phyloP scores from a whole-genome alignment of 495 filamentous ascomycete genomes.

The Xylaria grammica region DNA sequence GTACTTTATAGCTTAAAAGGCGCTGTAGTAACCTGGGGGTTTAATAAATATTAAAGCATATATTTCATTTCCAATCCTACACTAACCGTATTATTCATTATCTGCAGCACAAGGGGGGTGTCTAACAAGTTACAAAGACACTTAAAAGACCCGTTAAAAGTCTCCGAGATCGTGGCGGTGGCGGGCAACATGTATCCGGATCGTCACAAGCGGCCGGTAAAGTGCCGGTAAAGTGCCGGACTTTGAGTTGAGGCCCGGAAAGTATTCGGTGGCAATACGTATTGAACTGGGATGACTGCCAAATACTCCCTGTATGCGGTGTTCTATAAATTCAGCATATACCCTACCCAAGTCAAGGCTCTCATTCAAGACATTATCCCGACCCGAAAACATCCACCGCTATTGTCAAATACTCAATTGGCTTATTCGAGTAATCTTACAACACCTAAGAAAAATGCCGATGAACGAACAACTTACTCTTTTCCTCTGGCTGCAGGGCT shows the following conservation, averaged over 20 bases:
- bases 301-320: no score
- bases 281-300: neutral
- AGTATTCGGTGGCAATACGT: neutral
- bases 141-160: neutral
- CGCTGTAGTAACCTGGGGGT: no score
- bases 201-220: no score
- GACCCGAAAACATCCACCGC: neutral
- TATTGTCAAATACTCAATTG: neutral
- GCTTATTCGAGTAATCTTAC: neutral
- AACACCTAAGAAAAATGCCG: neutral
- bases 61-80: no score
- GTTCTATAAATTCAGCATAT: neutral
- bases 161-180: neutral
- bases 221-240: neutral
- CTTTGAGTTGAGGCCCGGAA: neutral
- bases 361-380: neutral
- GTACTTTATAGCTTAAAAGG: no score
- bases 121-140: no score
- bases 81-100: no score
- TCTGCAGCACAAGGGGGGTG: no score
- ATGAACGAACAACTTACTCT: neutral
- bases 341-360: neutral
- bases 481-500: constrained; percentile 8
- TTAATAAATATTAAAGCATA: no score
- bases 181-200: neutral